Base-by-base conservation (phyloP, 768 basidiomycete genomes). In the Postia placenta region DNA sequence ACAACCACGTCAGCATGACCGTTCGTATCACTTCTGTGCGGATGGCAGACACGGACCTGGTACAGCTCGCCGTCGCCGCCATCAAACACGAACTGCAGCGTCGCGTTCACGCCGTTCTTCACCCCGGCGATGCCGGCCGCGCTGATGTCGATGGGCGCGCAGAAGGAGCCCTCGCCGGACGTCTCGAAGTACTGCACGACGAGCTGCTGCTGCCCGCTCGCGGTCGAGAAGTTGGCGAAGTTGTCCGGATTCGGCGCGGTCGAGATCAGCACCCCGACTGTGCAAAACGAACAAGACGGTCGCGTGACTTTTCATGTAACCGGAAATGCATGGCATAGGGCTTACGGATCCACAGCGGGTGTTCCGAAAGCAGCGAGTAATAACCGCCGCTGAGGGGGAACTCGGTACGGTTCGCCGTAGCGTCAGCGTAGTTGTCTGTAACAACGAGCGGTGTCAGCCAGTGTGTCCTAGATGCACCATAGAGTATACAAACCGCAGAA, bases 21-120 rank as follows among this genome's bases (percentile, higher is more conserved):
- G 25, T 41, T 5, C 5, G 12, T 37, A 39, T 39, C 12, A n/a
- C 38, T 39, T 15, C 19, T 35, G 22, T 3, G n/a, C n/a, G n/a
- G n/a, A n/a, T n/a, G n/a, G n/a, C n/a, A n/a, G n/a, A n/a, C n/a
- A 60, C 66, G 37, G 58, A 78, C 86, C 73, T 91, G 87, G 67
- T 74, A 90, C 6, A 93, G 73, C 24, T 60, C 41, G 19, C 81
- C 82, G 59, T 92, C 89, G 28, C 87, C 87, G 35, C 86, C 87
- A 54, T 79, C 66, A 60, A 67, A 91, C 24, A 78, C 55, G 20
- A 89, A 58, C 65, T 87, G 81, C 42, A 92, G 68, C 1, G 91
- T 91, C 33, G 87, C 82, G 54, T 88, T 83, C 17, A 79, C 72
- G 7, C 88, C 87, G 50, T 83, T 73, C 47, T 67, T 63, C 43